These are phyloP conservation scores for Boletus reticulatus DNA, from an alignment of 768 basidiomycete species.

Conservation along the genomic window DNA sequence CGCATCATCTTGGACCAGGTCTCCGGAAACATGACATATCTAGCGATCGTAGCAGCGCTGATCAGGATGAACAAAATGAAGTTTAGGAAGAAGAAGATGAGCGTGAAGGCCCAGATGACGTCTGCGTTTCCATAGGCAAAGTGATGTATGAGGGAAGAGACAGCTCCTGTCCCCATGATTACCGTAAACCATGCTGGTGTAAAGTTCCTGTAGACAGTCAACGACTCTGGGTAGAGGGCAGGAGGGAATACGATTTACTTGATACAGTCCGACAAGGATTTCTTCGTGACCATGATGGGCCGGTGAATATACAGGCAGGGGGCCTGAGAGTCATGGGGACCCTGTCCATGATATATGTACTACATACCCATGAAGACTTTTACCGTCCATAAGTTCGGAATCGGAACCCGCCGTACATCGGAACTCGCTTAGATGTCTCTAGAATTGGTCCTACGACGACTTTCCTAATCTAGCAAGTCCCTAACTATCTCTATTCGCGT, in stretches of 20 bases:
- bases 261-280: constrained; percentile 38
- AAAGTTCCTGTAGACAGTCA: constrained; percentile 35
- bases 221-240: neutral
- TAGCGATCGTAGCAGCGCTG: constrained; percentile 32
- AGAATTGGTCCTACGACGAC: neutral
- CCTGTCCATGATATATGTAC: neutral
- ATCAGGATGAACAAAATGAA: constrained; percentile 38
- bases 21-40: constrained; percentile 41
- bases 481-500: neutral
- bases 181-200: constrained; percentile 49
- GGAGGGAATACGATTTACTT: constrained; percentile 17
- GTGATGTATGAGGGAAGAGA: constrained; percentile 38
- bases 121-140: constrained; percentile 42
- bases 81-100: constrained; percentile 41
- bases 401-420: too few species aligned
- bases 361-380: neutral
- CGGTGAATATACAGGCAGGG: neutral
- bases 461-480: neutral
- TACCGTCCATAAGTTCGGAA: too few species aligned
- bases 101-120: constrained; percentile 33
- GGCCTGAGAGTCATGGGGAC: neutral
- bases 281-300: constrained; percentile 22
- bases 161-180: constrained; percentile 46
- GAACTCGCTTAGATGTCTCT: neutral
- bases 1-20: constrained; percentile 46